Evolutionary conservation across 108 stramenopile genomes (phyloP).

Genomic region (Cyclotella cryptica): DNA sequence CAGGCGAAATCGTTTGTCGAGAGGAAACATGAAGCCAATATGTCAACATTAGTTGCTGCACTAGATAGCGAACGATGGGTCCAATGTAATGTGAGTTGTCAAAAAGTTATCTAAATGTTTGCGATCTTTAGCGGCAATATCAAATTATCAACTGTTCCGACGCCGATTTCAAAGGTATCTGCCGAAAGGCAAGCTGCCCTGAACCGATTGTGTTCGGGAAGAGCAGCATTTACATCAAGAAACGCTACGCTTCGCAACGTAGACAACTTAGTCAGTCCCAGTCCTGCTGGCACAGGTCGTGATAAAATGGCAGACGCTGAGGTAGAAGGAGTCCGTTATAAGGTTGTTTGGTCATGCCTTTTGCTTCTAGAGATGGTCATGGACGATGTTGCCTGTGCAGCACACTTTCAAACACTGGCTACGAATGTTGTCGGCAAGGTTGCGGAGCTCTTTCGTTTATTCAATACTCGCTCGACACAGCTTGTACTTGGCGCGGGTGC

Average conservation of each 20-base stretch:
- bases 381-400: slow-evolving; percentile 83
- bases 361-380: slow-evolving; percentile 92
- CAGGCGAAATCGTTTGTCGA: slow-evolving; percentile 96
- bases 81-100: slow-evolving; percentile 83
- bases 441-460: slow-evolving; percentile 87
- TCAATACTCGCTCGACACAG: slow-evolving; percentile 92
- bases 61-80: slow-evolving; percentile 95
- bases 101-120: neutral
- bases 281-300: slow-evolving; percentile 24
- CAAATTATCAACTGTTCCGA: neutral
- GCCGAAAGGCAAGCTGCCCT: slow-evolving; percentile 78
- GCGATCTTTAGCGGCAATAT: neutral
- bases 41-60: slow-evolving; percentile 83
- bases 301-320: slow-evolving; percentile 75
- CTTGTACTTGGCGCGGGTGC: slow-evolving; percentile 95
- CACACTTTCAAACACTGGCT: slow-evolving; percentile 87
- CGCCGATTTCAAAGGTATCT: slow-evolving; percentile 56
- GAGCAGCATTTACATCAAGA: slow-evolving; percentile 65
- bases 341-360: slow-evolving; percentile 95
- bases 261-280: slow-evolving; percentile 23
- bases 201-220: slow-evolving; percentile 80
- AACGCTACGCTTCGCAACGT: slow-evolving; percentile 21
- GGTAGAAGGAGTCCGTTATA: slow-evolving; percentile 86
- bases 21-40: slow-evolving; percentile 89
- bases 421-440: slow-evolving; percentile 89